These are phyloP conservation scores for Hypoxylon sp. DNA, from an alignment of 2,329 filamentous ascomycete species.

Conservation along the genomic window DNA sequence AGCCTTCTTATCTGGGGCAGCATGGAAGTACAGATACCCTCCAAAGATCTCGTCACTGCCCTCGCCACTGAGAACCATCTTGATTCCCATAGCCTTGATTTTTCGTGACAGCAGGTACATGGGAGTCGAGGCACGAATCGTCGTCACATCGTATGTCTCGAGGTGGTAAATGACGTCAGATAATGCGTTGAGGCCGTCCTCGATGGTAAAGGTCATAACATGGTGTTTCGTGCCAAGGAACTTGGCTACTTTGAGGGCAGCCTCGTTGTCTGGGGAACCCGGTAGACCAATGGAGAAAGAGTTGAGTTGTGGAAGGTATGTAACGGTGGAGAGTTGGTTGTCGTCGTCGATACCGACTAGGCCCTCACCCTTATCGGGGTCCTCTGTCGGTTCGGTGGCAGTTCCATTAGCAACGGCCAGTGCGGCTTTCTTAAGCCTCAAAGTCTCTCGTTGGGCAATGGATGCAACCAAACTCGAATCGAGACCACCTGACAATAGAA, in stretches of 20 bases:
- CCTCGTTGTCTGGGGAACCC: conserved; percentile 90
- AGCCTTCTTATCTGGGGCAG: conserved; percentile 88
- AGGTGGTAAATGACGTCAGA: conserved; percentile 99
- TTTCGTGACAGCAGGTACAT: conserved; percentile 99
- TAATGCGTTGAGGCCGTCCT: conserved; percentile 96
- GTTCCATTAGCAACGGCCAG: conserved; percentile 64
- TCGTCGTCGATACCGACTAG: conserved; percentile 96
- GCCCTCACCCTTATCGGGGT: conserved; percentile 75
- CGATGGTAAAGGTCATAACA: conserved; percentile 97
- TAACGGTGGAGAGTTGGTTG: conserved; percentile 89
- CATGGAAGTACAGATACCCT: conserved; percentile 98
- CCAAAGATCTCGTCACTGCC: conserved; percentile 99
- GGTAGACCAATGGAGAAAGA: conserved; percentile 98
- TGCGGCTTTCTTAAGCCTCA: conserved; percentile 79
- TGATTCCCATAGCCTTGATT: conserved; percentile 99
- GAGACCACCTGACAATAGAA: conserved; percentile 92
- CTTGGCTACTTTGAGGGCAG: conserved; percentile 92
- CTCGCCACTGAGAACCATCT: conserved; percentile 99
- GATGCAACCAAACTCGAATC: conserved; percentile 96
- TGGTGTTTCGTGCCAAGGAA: conserved; percentile 99
- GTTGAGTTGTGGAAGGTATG: conserved; percentile 94
- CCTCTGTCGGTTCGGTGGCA: conserved; percentile 59
- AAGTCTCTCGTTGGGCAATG: conserved; percentile 93
- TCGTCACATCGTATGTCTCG: conserved; percentile 98
- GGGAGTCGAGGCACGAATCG: conserved; percentile 96